A percentile compares a stretch with the other conserved stretches of the same genome.
These are phyloP conservation scores for Epichloe aotearoae DNA, from an alignment of 2,329 filamentous ascomycete genomes.

Conservation along the genomic window DNA sequence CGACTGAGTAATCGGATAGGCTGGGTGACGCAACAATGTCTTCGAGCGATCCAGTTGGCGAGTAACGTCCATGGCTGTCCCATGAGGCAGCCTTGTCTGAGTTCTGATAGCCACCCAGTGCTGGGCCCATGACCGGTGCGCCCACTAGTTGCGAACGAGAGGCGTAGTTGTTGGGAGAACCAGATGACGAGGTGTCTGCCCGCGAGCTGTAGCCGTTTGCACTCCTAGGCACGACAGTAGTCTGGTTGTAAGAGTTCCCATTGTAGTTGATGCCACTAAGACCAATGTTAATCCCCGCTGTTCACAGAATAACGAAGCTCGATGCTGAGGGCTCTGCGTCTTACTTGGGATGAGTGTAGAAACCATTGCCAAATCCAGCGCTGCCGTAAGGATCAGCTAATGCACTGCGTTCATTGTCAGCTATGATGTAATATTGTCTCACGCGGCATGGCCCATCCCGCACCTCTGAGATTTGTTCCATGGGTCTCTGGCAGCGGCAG, in stretches of 20 bases:
- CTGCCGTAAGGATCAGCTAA: conserved; percentile 18
- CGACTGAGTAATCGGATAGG: conserved; percentile 46
- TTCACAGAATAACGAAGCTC: background rate
- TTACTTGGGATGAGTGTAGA: conserved; percentile 27
- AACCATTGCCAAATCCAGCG: conserved; percentile 22
- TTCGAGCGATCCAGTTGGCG: conserved; percentile 44
- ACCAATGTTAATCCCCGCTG: conserved; percentile 18
- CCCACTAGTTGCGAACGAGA: conserved; percentile 28
- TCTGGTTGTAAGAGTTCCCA: conserved; percentile 19
- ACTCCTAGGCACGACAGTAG: conserved; percentile 3
- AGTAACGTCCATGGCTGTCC: conserved; percentile 37
- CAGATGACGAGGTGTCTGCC: conserved; percentile 25
- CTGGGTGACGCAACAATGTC: conserved; percentile 45
- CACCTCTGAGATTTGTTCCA: conserved; percentile 42
- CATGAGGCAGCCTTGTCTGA: conserved; percentile 12
- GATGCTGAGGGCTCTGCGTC: conserved; percentile 9
- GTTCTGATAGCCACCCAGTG: conserved; percentile 26
- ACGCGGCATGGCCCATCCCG: conserved; percentile 12
- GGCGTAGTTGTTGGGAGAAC: conserved; percentile 25
- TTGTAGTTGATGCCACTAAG: conserved; percentile 31
- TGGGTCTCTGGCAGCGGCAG: conserved; percentile 32
- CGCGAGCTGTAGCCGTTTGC: conserved; percentile 25
- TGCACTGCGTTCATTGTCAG: conserved; percentile 14
- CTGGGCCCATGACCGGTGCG: conserved; percentile 17
- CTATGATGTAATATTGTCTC: conserved; percentile 8